These are phyloP conservation scores for Raffaelea arxii DNA, from an alignment of 2,329 filamentous ascomycete species.

Conservation along the genomic window DNA sequence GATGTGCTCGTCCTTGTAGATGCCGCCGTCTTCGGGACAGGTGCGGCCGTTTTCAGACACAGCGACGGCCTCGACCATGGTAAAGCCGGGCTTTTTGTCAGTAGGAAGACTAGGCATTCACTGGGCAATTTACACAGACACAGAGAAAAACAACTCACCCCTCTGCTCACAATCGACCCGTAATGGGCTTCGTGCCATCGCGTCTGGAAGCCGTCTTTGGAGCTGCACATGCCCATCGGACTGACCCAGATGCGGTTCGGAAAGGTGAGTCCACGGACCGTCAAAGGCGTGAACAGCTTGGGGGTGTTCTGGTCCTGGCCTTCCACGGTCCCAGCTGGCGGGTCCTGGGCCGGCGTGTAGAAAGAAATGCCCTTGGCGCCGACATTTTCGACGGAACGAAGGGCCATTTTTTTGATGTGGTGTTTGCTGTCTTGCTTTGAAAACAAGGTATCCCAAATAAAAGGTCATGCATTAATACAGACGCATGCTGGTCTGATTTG, in stretches of 20 bases:
- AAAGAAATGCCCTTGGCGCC: conserved; percentile 26
- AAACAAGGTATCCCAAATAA: no score
- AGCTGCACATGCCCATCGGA: conserved; percentile 38
- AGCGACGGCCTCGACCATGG: conserved; percentile 21
- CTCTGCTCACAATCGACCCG: conserved; percentile 25
- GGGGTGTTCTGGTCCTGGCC: conserved; percentile 27
- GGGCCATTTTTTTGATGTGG: no score
- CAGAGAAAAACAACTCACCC: conserved; percentile 8
- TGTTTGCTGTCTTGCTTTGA: no score
- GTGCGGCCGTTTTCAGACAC: conserved; percentile 23
- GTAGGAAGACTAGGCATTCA: not conserved
- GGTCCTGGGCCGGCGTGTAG: conserved; percentile 30
- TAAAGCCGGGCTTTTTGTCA: conserved; percentile 14
- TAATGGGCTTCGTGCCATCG: conserved; percentile 33
- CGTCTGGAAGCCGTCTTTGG: conserved; percentile 29
- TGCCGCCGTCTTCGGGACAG: conserved; percentile 23
- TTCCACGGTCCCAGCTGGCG: conserved; percentile 24
- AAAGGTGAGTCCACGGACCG: conserved; percentile 30
- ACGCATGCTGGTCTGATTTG: no score
- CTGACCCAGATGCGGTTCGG: conserved; percentile 36
- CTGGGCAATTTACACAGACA: not conserved
- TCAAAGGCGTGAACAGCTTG: conserved; percentile 32
- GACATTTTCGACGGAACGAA: no score
- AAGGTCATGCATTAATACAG: no score
- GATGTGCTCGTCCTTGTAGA: conserved; percentile 28